phyloP scores from a whole-genome alignment of 371 early-diverging fungal genomes.

The Dichotomocladium elegans region DNA sequence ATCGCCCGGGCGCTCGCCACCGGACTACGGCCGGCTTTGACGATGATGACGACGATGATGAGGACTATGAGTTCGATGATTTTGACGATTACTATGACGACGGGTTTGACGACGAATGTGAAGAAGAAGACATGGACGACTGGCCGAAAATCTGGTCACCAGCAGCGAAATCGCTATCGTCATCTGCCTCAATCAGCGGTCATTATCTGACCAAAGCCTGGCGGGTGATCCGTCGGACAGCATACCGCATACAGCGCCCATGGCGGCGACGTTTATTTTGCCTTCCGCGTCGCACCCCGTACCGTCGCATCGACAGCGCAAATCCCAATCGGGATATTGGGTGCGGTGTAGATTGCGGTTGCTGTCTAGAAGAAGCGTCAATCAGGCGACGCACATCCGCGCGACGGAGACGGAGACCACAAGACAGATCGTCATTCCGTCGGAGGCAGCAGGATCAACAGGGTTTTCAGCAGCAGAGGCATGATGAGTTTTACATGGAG shows the following conservation, averaged over 20 bases:
- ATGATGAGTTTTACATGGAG: constrained; percentile 21
- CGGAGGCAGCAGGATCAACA: neutral
- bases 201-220: neutral
- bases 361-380: too few species aligned
- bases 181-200: neutral
- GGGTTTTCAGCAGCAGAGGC: too few species aligned
- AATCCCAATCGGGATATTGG: too few species aligned
- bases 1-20: constrained; percentile 14
- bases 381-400: too few species aligned
- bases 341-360: too few species aligned
- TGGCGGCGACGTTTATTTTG: constrained; percentile 3
- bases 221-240: neutral
- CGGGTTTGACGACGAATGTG: neutral
- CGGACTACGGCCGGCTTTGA: constrained; percentile 15
- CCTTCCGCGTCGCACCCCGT: too few species aligned
- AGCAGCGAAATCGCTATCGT: neutral
- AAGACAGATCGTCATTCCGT: neutral
- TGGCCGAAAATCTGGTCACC: neutral
- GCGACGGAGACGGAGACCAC: neutral
- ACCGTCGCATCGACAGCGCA: too few species aligned
- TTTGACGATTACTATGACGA: constrained; percentile 10
- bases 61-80: constrained; percentile 4
- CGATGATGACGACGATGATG: constrained; percentile 15
- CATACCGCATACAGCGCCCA: constrained; percentile 1
- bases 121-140: neutral